Evolutionary conservation across 2,329 filamentous ascomycete genomes (phyloP), one percentile per base, ranked within the genome.

Genomic region (Pyrenochaeta sp.): DNA sequence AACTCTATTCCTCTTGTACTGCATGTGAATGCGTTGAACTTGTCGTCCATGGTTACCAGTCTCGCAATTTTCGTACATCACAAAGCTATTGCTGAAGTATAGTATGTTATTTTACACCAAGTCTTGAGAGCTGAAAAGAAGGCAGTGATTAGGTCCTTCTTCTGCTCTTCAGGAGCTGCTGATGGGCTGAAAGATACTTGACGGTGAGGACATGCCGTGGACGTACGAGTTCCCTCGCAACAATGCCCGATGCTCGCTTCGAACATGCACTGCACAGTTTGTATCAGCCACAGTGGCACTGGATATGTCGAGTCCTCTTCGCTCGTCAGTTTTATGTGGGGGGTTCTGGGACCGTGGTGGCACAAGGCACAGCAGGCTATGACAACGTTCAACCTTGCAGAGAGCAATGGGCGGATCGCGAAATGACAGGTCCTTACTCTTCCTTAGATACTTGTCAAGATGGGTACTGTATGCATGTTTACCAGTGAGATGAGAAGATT

Each of bases 371-470:
- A 30, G 24, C 12, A 34, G 36, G 2, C 10, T 6, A 28, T 30
- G 45, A 28, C 58, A 58, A 50, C 44, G 45, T 22, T 39, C 25
- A 36, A 32, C 46, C 55, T 56, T 61, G 61, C 58, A 50, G 46
- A 46, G 44, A 54, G 52, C 34, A 34, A 48, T 6, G 54, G 12
- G 61, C 47, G 39, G 27, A 39, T 40, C 30, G 40, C 47, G 60
- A 54, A 50, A 13, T 57, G 47, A 54, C 50, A 57, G 54, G 54
- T 43, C 42, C 24, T n/a, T 28, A 7, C 12, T 44, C 6, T 24
- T 13, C 15, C 10, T 2, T 45, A 15, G 22, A 3, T 52, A 12
- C n/a, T 54, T 58, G 56, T 57, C 54, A 53, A 57, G 56, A 36
- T 59, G 50, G 45, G 25, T 15, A 19, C 19, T 43, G 43, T 49